phyloP scores from a whole-genome alignment of 169 alveolate genomes.

The Plasmodium falciparum region DNA sequence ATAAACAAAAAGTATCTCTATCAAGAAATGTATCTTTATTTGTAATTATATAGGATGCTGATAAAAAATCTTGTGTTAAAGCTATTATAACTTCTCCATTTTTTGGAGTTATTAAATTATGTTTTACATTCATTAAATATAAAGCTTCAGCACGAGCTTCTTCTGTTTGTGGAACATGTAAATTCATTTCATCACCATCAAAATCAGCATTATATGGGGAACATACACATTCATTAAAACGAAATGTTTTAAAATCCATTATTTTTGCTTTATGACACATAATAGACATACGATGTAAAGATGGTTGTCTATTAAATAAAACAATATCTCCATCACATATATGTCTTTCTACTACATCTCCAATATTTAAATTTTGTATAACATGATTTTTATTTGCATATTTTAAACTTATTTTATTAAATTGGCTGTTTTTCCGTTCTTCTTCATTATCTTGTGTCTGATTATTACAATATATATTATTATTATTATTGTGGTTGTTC shows the following conservation, averaged over 20 bases:
- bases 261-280: slow-evolving; percentile 97
- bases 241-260: slow-evolving; percentile 96
- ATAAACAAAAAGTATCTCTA: slow-evolving; percentile 92
- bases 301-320: slow-evolving; percentile 98
- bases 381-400: slow-evolving; percentile 91
- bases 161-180: slow-evolving; percentile 98
- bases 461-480: background rate
- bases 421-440: background rate
- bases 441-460: background rate
- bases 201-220: slow-evolving; percentile 99
- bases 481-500: background rate
- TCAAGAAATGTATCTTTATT: slow-evolving; percentile 95
- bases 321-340: slow-evolving; percentile 97
- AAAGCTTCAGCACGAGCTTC: slow-evolving; percentile 98
- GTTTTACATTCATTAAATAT: slow-evolving; percentile 94
- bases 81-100: slow-evolving; percentile 98
- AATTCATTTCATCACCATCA: slow-evolving; percentile 99
- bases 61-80: slow-evolving; percentile 94
- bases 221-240: slow-evolving; percentile 98
- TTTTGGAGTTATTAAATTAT: slow-evolving; percentile 97
- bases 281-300: slow-evolving; percentile 97
- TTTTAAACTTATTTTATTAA: slow-evolving; percentile 77
- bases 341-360: slow-evolving; percentile 99
- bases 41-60: slow-evolving; percentile 95
- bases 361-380: slow-evolving; percentile 88